Conservation (phyloP, 2,329 filamentous ascomycete genomes). For the Aspergillus bombycis region DNA sequence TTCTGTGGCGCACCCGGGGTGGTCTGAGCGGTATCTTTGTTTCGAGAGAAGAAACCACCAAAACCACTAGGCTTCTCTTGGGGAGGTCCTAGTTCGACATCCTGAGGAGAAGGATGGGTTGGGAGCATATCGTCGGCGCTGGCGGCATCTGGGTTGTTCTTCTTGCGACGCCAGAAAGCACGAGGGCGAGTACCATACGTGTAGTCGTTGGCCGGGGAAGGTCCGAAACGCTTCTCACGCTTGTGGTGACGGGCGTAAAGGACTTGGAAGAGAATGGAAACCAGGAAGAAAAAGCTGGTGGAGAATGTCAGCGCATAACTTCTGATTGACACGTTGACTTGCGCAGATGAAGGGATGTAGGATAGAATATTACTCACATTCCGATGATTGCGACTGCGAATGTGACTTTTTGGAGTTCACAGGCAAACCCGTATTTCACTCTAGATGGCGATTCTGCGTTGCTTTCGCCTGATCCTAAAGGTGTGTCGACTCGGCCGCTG, state of each 20-base stretch:
- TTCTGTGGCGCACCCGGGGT: constrained; percentile 13
- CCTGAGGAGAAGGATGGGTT: constrained; percentile 42
- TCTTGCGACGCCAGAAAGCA: constrained; percentile 46
- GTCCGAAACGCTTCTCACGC: constrained; percentile 73
- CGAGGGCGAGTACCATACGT: constrained; percentile 57
- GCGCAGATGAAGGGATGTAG: not conserved
- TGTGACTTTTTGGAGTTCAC: constrained; percentile 73
- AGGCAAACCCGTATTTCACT: constrained; percentile 63
- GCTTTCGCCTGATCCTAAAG: constrained; percentile 67
- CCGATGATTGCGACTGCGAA: constrained; percentile 79
- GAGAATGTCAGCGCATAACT: constrained; percentile 6
- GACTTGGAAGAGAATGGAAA: constrained; percentile 71
- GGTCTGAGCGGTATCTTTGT: constrained; percentile 21
- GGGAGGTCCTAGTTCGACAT: constrained; percentile 36
- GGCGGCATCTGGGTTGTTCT: constrained; percentile 44
- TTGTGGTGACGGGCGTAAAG: constrained; percentile 71
- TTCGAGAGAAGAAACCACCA: constrained; percentile 27
- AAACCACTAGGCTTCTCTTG: constrained; percentile 18
- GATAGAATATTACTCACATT: constrained; percentile 57
- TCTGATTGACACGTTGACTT: not conserved
- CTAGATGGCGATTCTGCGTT: constrained; percentile 51
- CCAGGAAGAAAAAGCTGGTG: constrained; percentile 70
- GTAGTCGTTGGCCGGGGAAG: constrained; percentile 68
- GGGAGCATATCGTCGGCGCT: constrained; percentile 41
- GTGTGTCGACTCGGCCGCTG: constrained; percentile 65